Evolutionary conservation across 257 asterid species (phyloP), one percentile per base, ranked within the genome.

Genomic region (Solanum sitiens): DNA sequence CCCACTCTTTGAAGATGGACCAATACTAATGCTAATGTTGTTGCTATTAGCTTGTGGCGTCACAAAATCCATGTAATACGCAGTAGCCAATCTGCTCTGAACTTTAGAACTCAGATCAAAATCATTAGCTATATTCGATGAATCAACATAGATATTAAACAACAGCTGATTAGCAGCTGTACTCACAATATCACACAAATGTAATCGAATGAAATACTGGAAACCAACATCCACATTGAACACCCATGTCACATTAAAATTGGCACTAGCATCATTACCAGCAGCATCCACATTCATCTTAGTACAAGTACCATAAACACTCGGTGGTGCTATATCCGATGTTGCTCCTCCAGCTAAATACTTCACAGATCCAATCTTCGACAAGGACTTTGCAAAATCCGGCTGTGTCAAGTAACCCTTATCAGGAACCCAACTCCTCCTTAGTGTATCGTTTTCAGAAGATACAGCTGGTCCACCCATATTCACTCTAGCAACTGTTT

Each of bases 401-500:
- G 91, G 87, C 15, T 88, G 86, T 59, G 86, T 25, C 86, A 93
- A 47, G 83, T 75, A 91, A 30, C 61, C 40, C 11, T 30, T 11
- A 88, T 92, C 98, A 2, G 94, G 68, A 68, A 86, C 87, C 97
- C 96, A 92, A 44, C 86, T 89, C 37, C 95, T 84, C 56, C 96
- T 93, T 82, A 94, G 76, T 0, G 94, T 91, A 87, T 94, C 96
- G 33, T 93, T 91, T 53, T 47, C 83, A 20, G 87, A 63, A 0
- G 94, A 89, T 27, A 94, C 95, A 4, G 86, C 9, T 9, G 94
- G 90, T 0, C 95, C 95, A 11, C 98, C 98, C 96, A 94, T 92
- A 42, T 94, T 94, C 21, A 94, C 92, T 89, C 96, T 87, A 35
- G 86, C 76, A 59, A 93, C 91, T 2, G 94, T 94, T 87, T 94